A percentile compares a stretch with the other conserved stretches of the same genome.
phyloP scores from a whole-genome alignment of 805 yeast genomes.

The Starmerella asiatica region DNA sequence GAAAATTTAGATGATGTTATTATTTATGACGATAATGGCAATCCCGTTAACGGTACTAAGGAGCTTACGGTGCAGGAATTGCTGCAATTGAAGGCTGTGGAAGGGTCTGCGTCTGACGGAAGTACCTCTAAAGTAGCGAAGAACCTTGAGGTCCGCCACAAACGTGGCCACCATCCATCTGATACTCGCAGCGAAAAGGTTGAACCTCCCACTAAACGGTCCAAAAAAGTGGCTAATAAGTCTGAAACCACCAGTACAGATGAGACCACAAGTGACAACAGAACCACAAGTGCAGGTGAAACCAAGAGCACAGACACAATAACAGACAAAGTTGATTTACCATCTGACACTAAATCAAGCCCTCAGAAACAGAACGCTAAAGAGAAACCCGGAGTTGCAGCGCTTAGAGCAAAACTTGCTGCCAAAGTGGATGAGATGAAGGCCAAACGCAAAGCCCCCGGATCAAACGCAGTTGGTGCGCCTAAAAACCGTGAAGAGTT shows the following conservation, averaged over 20 bases:
- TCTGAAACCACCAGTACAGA: background rate
- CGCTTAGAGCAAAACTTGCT: slow-evolving; percentile 66
- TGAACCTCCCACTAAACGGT: slow-evolving; percentile 2
- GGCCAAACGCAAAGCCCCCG: slow-evolving; percentile 84
- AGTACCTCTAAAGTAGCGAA: background rate
- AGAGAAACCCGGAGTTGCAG: slow-evolving; percentile 35
- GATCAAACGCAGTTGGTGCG: slow-evolving; percentile 66
- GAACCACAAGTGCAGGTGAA: too few species aligned
- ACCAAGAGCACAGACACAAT: background rate
- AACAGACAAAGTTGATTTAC: background rate
- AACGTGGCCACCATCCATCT: too few species aligned
- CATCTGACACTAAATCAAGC: slow-evolving; percentile 4
- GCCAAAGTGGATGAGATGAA: slow-evolving; percentile 54
- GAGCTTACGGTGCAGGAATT: slow-evolving; percentile 17
- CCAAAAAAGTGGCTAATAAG: background rate
- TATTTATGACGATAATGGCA: slow-evolving; percentile 25
- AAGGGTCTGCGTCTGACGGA: background rate
- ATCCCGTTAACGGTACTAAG: slow-evolving; percentile 22
- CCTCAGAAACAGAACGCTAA: background rate
- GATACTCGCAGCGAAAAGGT: slow-evolving; percentile 17
- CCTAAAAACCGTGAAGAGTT: slow-evolving; percentile 49
- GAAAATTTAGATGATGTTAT: slow-evolving; percentile 15
- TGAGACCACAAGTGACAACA: background rate
- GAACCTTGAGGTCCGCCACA: too few species aligned
- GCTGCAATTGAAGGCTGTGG: slow-evolving; percentile 18